Base-by-base conservation (phyloP, 371 early-diverging fungal species). In the Capillidium heterosporum region DNA sequence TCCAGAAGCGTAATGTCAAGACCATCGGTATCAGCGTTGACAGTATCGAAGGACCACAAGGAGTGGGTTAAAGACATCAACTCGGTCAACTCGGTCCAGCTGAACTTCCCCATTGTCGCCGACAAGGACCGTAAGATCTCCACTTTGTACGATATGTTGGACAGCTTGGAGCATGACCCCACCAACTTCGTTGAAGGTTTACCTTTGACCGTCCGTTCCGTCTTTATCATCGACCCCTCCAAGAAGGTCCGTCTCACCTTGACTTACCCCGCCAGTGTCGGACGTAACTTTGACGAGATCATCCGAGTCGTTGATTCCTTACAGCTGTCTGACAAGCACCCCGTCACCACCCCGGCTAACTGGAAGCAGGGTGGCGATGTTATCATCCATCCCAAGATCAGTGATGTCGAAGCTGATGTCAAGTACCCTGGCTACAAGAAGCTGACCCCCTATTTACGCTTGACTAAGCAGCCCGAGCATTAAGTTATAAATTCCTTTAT, bases 271-370 rank as follows among this genome's bases (percentile, higher is more conserved):
- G 90, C 88, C 35, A 79, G 62, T 50, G 71, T 69, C 39, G 96
- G 96, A 35, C 83, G 96, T 63, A 92, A 93, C 82, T 91, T 91
- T 80, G 82, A 89, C 63, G 94, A 95, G 74, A 82, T 94, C 65
- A 66, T 95, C 62, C 84, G 96, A 28, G 83, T 84, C 15, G 74
- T 93, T 42, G 96, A 95, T 70, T 84, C 90, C 26, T 72, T 95
- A 54, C 91, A 91, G 70, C 71, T 92, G 47, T 80, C 81, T 52
- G 94, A 95, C 67, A 74, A 73, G 61, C 71, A 84, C 66, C 80
- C 82, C 29, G 80, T 92, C 63, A 89, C 91, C 24, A 95, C 96
- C 24, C 96, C 96, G 17, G 93, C 85, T 61, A 84, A 89, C 74
- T 95, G 95, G 95, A 80, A 74, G 69, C 72, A 76, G 51, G 87